A percentile compares a stretch with the other conserved stretches of the same genome.
Evolutionary conservation across 2,329 filamentous ascomycete species (phyloP).

Genomic region (Fusarium sororula): DNA sequence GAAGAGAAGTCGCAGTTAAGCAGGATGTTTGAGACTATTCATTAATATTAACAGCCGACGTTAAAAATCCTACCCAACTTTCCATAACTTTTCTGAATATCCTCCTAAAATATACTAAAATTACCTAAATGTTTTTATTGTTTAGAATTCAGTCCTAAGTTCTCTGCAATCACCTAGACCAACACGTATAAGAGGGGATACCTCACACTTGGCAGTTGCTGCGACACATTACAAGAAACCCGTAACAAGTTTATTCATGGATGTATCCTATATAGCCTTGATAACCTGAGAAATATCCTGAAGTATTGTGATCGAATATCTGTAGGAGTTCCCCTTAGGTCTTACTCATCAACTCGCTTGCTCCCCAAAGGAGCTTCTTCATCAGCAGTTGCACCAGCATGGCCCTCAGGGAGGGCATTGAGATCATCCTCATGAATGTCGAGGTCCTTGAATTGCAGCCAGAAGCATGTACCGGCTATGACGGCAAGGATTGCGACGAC

Average conservation of each 20-base stretch:
- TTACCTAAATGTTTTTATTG: not conserved
- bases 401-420: slow-evolving; percentile 63
- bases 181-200: not conserved
- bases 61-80: too few relatives aligned
- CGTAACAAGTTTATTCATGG: not conserved
- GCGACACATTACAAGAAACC: not conserved
- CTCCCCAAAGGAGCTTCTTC: slow-evolving; percentile 31
- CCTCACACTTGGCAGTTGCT: not conserved
- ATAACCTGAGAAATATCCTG: not conserved
- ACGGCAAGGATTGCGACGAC: slow-evolving; percentile 72
- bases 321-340: not conserved
- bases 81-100: not conserved
- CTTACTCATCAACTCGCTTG: slow-evolving; percentile 30
- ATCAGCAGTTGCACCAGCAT: slow-evolving; percentile 37
- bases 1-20: not conserved
- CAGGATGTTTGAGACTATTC: not conserved
- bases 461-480: slow-evolving; percentile 73
- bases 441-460: slow-evolving; percentile 64
- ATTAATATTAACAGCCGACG: too few relatives aligned
- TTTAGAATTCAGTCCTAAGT: too few relatives aligned
- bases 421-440: slow-evolving; percentile 73
- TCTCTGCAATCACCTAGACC: not conserved
- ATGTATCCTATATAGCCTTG: not conserved
- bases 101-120: not conserved
- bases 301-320: not conserved